Conservation (phyloP, 768 basidiomycete species). For the Termitomyces sp. region DNA sequence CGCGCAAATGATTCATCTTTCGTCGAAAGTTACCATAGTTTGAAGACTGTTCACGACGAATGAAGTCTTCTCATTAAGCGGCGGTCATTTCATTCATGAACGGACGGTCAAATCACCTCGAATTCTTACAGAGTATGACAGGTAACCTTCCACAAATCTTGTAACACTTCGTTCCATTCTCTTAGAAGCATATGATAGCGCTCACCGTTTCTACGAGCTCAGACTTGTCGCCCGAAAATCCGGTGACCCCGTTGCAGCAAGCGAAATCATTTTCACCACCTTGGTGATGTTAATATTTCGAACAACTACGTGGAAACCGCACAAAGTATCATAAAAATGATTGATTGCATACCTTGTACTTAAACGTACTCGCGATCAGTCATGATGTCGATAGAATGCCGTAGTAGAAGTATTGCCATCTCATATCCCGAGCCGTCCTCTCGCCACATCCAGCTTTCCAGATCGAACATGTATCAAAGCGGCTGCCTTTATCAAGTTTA, state of each 20-base stretch:
- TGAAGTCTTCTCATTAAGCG: background rate
- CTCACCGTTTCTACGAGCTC: background rate
- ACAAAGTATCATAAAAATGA: background rate
- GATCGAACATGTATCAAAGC: background rate
- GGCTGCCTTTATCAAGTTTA: background rate
- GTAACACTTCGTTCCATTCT: background rate
- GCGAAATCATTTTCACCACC: background rate
- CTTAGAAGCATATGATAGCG: background rate
- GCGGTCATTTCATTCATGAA: background rate
- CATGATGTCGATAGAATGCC: too few relatives aligned
- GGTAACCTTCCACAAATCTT: background rate
- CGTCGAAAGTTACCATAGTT: background rate
- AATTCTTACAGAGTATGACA: background rate
- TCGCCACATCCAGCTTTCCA: background rate
- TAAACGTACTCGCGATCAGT: too few relatives aligned
- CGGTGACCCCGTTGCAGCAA: background rate
- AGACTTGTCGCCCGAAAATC: background rate
- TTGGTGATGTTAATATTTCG: too few relatives aligned
- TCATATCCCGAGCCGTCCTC: background rate
- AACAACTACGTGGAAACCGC: background rate
- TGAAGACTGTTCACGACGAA: background rate
- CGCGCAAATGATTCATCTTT: background rate
- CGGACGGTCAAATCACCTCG: background rate
- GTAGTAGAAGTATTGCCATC: background rate
- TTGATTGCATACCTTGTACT: background rate